A percentile compares a stretch with the other conserved stretches of the same genome.
Conservation (phyloP, 805 yeast species). For the Tetrapisispora pingtungensis region DNA sequence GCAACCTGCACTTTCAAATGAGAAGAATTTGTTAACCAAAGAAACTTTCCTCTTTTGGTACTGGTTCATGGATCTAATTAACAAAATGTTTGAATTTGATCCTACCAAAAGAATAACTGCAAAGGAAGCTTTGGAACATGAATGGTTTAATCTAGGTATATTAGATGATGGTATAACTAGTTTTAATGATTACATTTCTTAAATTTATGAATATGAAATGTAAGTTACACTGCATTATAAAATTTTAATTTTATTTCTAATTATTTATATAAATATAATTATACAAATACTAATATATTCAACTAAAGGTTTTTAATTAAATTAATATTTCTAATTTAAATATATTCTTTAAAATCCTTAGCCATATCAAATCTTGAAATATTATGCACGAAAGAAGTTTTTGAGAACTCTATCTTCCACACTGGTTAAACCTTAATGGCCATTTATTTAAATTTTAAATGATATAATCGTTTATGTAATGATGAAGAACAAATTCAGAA, state of each 20-base stretch:
- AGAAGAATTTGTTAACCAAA: slow-evolving; percentile 28
- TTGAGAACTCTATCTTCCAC: too few relatives aligned
- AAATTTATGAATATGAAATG: background rate
- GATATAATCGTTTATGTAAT: too few relatives aligned
- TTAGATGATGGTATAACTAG: slow-evolving; percentile 42
- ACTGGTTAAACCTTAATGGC: too few relatives aligned
- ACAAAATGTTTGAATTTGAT: slow-evolving; percentile 56
- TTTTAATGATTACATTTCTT: slow-evolving; percentile 12
- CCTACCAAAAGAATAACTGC: slow-evolving; percentile 68
- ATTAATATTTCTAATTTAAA: too few relatives aligned
- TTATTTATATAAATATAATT: too few relatives aligned
- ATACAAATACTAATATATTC: too few relatives aligned
- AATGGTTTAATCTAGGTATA: slow-evolving; percentile 65
- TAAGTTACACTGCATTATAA: background rate
- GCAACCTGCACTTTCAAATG: background rate
- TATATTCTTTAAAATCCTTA: too few relatives aligned
- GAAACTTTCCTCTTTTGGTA: slow-evolving; percentile 77
- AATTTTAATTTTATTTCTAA: background rate
- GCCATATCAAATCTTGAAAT: too few relatives aligned
- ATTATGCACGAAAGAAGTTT: too few relatives aligned
- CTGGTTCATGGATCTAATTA: slow-evolving; percentile 61
- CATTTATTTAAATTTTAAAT: too few relatives aligned
- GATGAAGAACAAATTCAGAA: too few relatives aligned
- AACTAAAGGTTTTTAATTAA: too few relatives aligned
- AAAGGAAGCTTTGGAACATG: slow-evolving; percentile 65